Conservation (phyloP, 345 rosid species). For the Corchorus olitorius region DNA sequence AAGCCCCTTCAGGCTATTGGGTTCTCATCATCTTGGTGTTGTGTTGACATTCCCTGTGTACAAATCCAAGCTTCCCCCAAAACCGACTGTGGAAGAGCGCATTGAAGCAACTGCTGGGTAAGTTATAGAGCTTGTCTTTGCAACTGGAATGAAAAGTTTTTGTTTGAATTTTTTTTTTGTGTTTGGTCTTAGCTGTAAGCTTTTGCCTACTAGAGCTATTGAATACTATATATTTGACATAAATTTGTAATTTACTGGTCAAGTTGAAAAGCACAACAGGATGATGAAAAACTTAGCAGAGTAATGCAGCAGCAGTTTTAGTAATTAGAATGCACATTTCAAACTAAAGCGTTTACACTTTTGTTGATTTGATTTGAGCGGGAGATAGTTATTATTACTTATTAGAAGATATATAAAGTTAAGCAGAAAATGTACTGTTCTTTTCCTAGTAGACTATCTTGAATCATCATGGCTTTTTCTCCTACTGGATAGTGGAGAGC, state of each 20-base stretch:
- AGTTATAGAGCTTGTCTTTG: conserved; percentile 22
- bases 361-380: conserved; percentile 4
- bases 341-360: background rate
- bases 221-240: background rate
- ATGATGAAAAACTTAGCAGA: conserved; percentile 4
- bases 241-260: background rate
- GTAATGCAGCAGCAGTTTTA: background rate
- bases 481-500: background rate
- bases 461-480: background rate
- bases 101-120: conserved; percentile 92
- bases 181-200: background rate
- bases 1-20: conserved; percentile 83
- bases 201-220: background rate
- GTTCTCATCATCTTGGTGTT: conserved; percentile 96
- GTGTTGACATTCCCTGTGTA: conserved; percentile 98
- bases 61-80: conserved; percentile 71
- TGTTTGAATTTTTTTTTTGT: background rate
- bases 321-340: background rate
- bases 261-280: background rate
- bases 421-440: background rate
- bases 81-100: conserved; percentile 66
- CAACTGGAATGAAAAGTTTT: background rate
- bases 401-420: background rate
- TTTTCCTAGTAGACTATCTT: background rate
- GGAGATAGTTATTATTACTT: background rate